Evolutionary conservation across 331 rosid species (phyloP), one percentile per base, ranked within the genome.

Genomic region (Malus hybrid): DNA sequence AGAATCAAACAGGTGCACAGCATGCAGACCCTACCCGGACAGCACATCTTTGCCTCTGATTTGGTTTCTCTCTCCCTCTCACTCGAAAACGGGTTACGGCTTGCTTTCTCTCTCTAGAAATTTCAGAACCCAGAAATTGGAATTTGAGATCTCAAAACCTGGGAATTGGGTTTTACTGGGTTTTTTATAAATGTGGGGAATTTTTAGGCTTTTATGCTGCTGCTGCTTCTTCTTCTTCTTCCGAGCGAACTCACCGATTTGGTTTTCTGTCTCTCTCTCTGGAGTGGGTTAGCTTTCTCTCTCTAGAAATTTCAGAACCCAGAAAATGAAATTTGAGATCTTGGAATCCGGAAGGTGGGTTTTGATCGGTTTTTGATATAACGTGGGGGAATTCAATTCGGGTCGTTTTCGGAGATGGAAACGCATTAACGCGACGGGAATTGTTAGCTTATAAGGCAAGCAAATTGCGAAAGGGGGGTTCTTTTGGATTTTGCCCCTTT

Each of bases 1-100:
- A 87, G 78, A 44, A 90, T 50, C 70, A 92, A 12, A 75, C 96
- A 92, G 14, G 83, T 80, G 88, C 96, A 92, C 3, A 85, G 67
- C 92, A 88, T 88, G 85, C 97, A 92, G 0, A 88, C 34, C 73
- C 74, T 85, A 0, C 89, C 80, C 12, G 80, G 80, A 36, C 71
- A 67, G 71, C 96, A 90, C 97, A 92, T 91, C 67, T 81, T 77
- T 33, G 76, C 63, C 33, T 50, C 44, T 11, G 42, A 18, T 54
- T 52, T 67, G 6, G 22, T 5, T 42, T 15, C 16, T 67, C 6
- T 18, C 8, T 10, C 13, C 27, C 9, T 60, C 42, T 67, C 19
- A 28, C n/a, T 42, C 48, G 48, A 42, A 42, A 42, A 42, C 48
- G 48, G 48, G 48, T 42, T 42, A 42, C 48, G 13, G 48, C 13